phyloP scores from a whole-genome alignment of 2,329 filamentous ascomycete genomes.

The Botryotinia convoluta region DNA sequence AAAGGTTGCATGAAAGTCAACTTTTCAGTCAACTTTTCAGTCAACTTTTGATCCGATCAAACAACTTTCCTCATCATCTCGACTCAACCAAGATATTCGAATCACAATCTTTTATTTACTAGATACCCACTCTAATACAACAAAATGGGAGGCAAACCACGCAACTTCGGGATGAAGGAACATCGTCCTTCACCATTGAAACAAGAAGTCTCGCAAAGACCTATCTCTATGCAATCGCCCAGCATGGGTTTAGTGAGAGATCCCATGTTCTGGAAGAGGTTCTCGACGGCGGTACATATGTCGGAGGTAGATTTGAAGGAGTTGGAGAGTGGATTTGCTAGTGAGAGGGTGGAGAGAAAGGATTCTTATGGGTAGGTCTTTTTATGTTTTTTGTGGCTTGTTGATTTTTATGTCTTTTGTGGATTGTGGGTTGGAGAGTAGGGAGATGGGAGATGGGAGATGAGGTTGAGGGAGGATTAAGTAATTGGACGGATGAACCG shows the following conservation, averaged over 20 bases:
- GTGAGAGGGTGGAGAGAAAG: slow-evolving; percentile 8
- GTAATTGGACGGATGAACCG: slow-evolving; percentile 21
- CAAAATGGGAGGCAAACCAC: slow-evolving; percentile 30
- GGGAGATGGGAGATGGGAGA: too few species aligned
- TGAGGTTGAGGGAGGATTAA: neutral
- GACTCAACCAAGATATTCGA: neutral
- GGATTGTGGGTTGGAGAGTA: too few species aligned
- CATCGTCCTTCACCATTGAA: slow-evolving; percentile 36
- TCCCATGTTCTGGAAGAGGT: slow-evolving; percentile 39
- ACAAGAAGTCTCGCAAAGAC: slow-evolving; percentile 30
- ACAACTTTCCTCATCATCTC: neutral
- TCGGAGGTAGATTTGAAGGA: slow-evolving; percentile 30
- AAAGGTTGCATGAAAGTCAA: neutral
- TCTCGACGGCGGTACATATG: slow-evolving; percentile 36
- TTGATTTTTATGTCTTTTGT: neutral
- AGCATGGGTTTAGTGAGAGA: slow-evolving; percentile 35
- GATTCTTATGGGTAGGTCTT: slow-evolving; percentile 17
- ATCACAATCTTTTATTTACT: neutral
- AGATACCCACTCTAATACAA: neutral
- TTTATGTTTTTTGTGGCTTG: neutral
- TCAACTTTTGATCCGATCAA: neutral
- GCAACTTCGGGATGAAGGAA: slow-evolving; percentile 25
- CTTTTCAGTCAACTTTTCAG: neutral
- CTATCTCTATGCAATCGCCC: slow-evolving; percentile 19
- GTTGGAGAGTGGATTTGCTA: slow-evolving; percentile 26